Conservation (phyloP, 169 alveolate species). For the Besnoitia besnoiti region DNA sequence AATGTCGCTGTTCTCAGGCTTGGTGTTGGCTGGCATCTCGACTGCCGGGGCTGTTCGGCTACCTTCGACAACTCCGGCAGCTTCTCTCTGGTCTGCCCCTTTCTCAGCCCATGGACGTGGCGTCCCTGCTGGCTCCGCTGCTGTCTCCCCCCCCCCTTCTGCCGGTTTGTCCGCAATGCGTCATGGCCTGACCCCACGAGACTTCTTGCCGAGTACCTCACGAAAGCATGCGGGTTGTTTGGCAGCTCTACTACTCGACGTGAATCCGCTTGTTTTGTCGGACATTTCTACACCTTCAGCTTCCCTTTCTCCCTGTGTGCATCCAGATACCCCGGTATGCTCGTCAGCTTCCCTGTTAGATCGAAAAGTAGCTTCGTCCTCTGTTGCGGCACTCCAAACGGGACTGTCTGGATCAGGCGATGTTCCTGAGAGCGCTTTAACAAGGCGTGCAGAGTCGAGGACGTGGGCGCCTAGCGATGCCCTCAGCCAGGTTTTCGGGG, state of each 20-base stretch:
- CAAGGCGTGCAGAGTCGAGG: too few species aligned
- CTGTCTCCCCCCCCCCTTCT: too few species aligned
- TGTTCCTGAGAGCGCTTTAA: too few species aligned
- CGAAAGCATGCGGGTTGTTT: neutral
- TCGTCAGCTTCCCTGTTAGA: too few species aligned
- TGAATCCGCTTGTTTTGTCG: neutral
- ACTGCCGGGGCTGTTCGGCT: neutral
- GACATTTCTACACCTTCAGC: neutral
- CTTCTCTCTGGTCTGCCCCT: neutral
- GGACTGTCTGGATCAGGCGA: too few species aligned
- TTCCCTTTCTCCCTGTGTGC: neutral
- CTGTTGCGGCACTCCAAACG: too few species aligned
- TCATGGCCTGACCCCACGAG: neutral
- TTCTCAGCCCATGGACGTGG: neutral
- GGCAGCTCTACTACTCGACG: neutral
- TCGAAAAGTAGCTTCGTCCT: too few species aligned
- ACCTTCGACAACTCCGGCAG: neutral
- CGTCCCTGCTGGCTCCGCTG: neutral
- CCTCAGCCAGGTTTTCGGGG: too few species aligned
- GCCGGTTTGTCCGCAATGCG: neutral
- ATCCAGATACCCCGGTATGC: neutral
- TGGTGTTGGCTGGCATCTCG: too few species aligned
- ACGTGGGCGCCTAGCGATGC: too few species aligned
- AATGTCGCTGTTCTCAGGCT: too few species aligned
- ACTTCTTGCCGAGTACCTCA: neutral